Base-by-base conservation (phyloP, 164 flowering plant genomes). In the Magnolia officinalis region DNA sequence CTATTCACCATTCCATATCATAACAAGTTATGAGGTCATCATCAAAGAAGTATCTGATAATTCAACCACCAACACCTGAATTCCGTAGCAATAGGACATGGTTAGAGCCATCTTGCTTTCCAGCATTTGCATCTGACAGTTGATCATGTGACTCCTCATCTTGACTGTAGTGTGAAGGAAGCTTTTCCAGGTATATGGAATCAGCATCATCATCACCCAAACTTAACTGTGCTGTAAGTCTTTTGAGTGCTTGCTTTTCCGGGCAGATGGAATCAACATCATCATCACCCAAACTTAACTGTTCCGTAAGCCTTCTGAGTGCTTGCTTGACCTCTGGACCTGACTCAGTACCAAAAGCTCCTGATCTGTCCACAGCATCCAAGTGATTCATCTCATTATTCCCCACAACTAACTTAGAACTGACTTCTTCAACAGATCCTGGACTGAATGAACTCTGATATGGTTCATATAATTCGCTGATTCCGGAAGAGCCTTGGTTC, bases 241-340 rank as follows among this genome's bases (percentile, higher is more conserved):
- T 82, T 63, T 83, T 77, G 70, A 91, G 68, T 72, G 85, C 92
- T 64, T 89, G 84, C 74, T 37, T 84, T 6, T 77, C 87, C 63
- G 82, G 29, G 72, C 49, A 70, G 5, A 70, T 8, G 21, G 58
- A 70, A 20, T 80, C 16, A 45, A 55, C 61, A 14, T 72, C 84
- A 72, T 89, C 89, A 26, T 88, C 90, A 71, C 83, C 79, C 79
- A 94, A 78, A 84, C 93, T 91, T 71, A 94, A 80, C 80, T 91
- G 91, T 78, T 86, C 86, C 86, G 87, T 83, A 73, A 89, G 80
- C 84, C 80, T 82, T 63, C 84, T 77, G 68, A 91, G 66, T 75
- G 85, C 92, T 64, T 89, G 84, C 74, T 37, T 84, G 74, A 86
- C 81, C 58, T 89, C 84, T 75, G 72, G 73, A 0, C 76, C 85